Evolutionary conservation across 129 eudicot genomes (phyloP).

Genomic region (Lactuca saligna): DNA sequence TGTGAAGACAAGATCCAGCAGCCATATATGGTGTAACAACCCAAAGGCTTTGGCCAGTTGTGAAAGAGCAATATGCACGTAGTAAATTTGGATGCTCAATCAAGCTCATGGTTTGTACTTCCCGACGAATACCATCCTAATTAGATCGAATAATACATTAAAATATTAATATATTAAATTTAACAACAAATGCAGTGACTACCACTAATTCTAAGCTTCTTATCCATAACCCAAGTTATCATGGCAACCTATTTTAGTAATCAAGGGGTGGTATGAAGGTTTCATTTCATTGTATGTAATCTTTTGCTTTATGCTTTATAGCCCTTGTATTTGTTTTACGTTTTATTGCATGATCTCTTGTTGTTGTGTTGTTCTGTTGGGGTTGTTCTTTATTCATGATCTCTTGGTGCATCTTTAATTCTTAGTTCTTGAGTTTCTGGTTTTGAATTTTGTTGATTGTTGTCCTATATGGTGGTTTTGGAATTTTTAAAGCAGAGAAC

Average conservation of each 20-base stretch:
- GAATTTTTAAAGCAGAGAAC: not conserved
- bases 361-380: not conserved
- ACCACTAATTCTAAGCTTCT: not conserved
- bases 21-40: slow-evolving; percentile 98
- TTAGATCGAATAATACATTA: not conserved
- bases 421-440: not conserved
- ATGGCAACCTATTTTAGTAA: not conserved
- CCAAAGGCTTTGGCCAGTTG: slow-evolving; percentile 88
- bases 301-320: not conserved
- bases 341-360: too few species aligned
- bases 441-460: not conserved
- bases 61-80: slow-evolving; percentile 89
- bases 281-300: slow-evolving; percentile 6
- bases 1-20: slow-evolving; percentile 97
- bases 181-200: slow-evolving; percentile 8
- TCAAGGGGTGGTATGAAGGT: slow-evolving; percentile 13
- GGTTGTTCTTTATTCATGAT: not conserved
- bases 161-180: not conserved
- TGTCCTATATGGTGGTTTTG: slow-evolving; percentile 1
- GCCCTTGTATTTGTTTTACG: too few species aligned
- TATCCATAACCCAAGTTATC: slow-evolving; percentile 7
- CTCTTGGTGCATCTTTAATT: not conserved
- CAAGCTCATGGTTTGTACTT: slow-evolving; percentile 93
- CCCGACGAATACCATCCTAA: slow-evolving; percentile 96
- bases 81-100: slow-evolving; percentile 81